These are phyloP conservation scores for Xylaria sp. DNA, from an alignment of 2,329 filamentous ascomycete genomes.

Conservation along the genomic window DNA sequence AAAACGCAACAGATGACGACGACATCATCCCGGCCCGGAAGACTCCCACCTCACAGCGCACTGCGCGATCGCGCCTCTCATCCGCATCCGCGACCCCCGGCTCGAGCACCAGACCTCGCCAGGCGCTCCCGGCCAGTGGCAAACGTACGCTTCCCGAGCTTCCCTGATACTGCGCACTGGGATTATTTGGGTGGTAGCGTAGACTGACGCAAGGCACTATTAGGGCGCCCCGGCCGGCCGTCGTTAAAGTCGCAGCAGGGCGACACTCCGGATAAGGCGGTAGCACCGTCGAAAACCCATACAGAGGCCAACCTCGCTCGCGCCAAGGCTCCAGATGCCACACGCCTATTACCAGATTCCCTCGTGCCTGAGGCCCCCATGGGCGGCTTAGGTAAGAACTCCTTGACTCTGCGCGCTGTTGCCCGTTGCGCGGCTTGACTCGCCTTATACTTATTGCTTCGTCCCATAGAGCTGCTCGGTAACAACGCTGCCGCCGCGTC, in stretches of 20 bases:
- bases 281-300: conserved; percentile 34
- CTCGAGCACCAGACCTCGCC: conserved; percentile 38
- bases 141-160: conserved; percentile 36
- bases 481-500: conserved; percentile 13
- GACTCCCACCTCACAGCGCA: conserved; percentile 36
- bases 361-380: conserved; percentile 47
- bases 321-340: conserved; percentile 38
- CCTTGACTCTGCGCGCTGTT: background rate
- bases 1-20: conserved; percentile 31
- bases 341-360: conserved; percentile 30
- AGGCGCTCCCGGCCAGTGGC: conserved; percentile 35
- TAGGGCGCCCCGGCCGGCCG: conserved; percentile 44
- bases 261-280: conserved; percentile 18
- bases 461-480: conserved; percentile 25
- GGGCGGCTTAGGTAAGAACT: conserved; percentile 44
- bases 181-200: conserved; percentile 1
- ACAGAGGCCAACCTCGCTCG: conserved; percentile 36
- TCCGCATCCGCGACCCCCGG: conserved; percentile 44
- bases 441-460: conserved; percentile 8
- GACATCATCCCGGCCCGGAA: conserved; percentile 38
- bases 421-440: background rate
- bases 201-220: conserved; percentile 13
- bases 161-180: background rate
- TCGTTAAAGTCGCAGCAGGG: conserved; percentile 31
- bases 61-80: conserved; percentile 40